These are phyloP conservation scores for Ophiocordyceps australis DNA, from an alignment of 2,329 filamentous ascomycete genomes.

Conservation along the genomic window DNA sequence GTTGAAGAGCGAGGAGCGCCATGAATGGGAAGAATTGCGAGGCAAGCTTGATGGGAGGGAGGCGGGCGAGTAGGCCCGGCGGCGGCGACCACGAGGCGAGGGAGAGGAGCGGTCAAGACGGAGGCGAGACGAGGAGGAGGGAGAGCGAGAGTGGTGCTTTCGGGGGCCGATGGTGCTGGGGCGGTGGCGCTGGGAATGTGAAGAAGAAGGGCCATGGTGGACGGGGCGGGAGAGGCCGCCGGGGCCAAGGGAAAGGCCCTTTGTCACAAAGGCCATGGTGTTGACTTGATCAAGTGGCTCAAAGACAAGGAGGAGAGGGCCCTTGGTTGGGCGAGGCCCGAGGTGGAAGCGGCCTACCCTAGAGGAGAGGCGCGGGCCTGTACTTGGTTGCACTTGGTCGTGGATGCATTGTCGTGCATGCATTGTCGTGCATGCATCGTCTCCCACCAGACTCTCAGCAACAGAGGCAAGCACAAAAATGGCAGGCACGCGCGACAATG, in stretches of 20 bases:
- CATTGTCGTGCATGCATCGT: too few species aligned
- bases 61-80: too few species aligned
- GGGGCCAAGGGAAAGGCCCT: constrained; percentile 13
- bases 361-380: too few species aligned
- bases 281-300: background rate
- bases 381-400: too few species aligned
- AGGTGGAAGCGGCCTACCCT: constrained; percentile 2
- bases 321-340: background rate
- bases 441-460: too few species aligned
- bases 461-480: constrained; percentile 1
- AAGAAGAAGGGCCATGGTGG: constrained; percentile 9
- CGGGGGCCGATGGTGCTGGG: too few species aligned
- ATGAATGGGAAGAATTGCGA: too few species aligned
- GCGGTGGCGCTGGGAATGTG: constrained; percentile 13
- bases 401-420: too few species aligned
- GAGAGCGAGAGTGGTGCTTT: constrained; percentile 16
- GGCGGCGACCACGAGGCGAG: constrained; percentile 14
- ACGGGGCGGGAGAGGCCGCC: constrained; percentile 9
- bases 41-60: too few species aligned
- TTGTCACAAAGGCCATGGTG: constrained; percentile 14
- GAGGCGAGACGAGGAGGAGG: constrained; percentile 19
- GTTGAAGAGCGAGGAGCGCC: constrained; percentile 27
- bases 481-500: constrained; percentile 43
- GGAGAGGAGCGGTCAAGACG: constrained; percentile 2
- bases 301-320: background rate